Percentiles rank a stretch among this genome's conserved stretches.
These are phyloP conservation scores for Starmerella gropengiesseri DNA, from an alignment of 805 yeast genomes.

Conservation along the genomic window DNA sequence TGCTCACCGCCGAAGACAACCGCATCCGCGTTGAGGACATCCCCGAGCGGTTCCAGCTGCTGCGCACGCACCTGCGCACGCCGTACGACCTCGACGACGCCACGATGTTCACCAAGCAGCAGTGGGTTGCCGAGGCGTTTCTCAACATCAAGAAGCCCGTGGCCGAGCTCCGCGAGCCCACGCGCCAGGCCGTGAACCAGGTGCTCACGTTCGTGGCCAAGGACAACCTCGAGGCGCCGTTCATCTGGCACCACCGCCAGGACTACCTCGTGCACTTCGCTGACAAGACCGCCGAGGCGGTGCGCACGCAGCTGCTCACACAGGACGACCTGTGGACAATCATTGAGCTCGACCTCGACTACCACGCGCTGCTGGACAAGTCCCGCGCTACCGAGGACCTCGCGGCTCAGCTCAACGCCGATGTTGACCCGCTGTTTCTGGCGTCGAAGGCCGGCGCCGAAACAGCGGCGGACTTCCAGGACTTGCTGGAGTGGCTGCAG, in stretches of 20 bases:
- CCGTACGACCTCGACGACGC: constrained; percentile 54
- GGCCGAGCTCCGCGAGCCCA: constrained; percentile 33
- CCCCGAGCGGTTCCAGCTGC: constrained; percentile 83
- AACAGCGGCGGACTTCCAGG: constrained; percentile 52
- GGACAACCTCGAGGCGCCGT: constrained; percentile 83
- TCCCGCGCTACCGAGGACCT: constrained; percentile 50
- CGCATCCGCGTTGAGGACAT: constrained; percentile 72
- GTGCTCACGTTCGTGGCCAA: constrained; percentile 61
- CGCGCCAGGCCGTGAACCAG: constrained; percentile 57
- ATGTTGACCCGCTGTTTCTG: constrained; percentile 25
- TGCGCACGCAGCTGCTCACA: constrained; percentile 32
- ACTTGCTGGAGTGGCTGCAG: constrained; percentile 69
- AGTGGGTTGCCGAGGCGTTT: constrained; percentile 67
- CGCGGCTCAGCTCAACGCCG: constrained; percentile 6
- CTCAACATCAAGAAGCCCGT: constrained; percentile 44
- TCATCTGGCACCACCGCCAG: constrained; percentile 89
- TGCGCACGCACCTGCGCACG: constrained; percentile 54
- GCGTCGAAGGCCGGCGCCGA: neutral
- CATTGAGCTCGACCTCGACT: constrained; percentile 75
- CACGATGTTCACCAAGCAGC: constrained; percentile 61
- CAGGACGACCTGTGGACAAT: constrained; percentile 92
- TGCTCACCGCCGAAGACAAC: constrained; percentile 89
- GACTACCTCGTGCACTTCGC: constrained; percentile 60
- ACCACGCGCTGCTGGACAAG: constrained; percentile 72
- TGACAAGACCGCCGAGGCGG: constrained; percentile 35